Evolutionary conservation across 495 filamentous ascomycete genomes (phyloP), one percentile per base, ranked within the genome.

Genomic region (Penicillium nucicola): DNA sequence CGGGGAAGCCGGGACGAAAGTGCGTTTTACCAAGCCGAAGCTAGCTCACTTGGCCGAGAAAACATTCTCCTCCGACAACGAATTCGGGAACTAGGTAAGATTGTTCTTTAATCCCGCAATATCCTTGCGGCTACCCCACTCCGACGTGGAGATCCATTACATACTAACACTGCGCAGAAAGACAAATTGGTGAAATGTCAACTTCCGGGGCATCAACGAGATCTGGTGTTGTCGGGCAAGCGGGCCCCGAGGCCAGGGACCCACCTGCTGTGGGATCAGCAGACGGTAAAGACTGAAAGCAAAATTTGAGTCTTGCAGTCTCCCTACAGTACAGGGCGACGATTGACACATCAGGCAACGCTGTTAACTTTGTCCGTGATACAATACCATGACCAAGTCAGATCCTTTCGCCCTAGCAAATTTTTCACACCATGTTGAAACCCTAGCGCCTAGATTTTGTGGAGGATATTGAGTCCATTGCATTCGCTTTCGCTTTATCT

Each of bases 11-110:
- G 88, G 19, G 90, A 95, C 62, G 92, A 96, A 62, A 83, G 80
- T 53, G 83, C 88, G 13, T 96, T 89, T 66, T 95, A 96, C 54
- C 90, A 96, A 65, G 89, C 92, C 3, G 93, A 98, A 69, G 91
- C 89, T 3, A 83, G 89, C 57, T 92, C 84, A 74, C 71, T 98
- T 53, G 78, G 81, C 15, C 77, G 93, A 36, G 93, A 98, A 74
- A 98, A 98, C 60, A 88, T 95, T 66, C 95, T 98, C 86, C 72
- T 98, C 48, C 84, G 84, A 45, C 78, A 84, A 60, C 80, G 93
- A 42, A 90, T 96, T 40, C 81, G 89, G 31, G 92, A 96, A 61
- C 72, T 97, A 48, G 71, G 71, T 75, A 61, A 61, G 70, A 32
- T 8, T 36, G 12, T 43, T 14, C 15, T 14, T 45, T 43, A 13